These are phyloP conservation scores for Nigrospora osmanthi DNA, from an alignment of 2,329 filamentous ascomycete genomes.

Conservation along the genomic window DNA sequence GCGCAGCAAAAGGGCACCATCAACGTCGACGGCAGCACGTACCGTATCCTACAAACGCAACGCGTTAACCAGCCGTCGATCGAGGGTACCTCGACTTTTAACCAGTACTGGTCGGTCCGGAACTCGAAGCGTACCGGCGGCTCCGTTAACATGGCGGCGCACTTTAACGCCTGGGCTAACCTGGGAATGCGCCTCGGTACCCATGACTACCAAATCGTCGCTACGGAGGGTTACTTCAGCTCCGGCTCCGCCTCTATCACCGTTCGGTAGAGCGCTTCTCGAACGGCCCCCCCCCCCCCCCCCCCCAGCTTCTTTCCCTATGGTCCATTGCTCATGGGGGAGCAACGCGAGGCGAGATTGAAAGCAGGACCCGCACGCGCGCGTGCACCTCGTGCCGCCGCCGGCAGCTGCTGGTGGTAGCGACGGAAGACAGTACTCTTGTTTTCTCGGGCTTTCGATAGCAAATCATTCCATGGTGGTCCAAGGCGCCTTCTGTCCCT, in stretches of 20 bases:
- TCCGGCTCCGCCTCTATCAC: constrained; percentile 29
- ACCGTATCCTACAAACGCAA: constrained; percentile 23
- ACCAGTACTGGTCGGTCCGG: constrained; percentile 43
- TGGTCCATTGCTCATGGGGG: too few species aligned
- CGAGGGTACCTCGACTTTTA: constrained; percentile 35
- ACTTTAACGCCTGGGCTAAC: constrained; percentile 19
- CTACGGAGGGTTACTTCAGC: constrained; percentile 29
- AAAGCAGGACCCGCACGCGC: too few species aligned
- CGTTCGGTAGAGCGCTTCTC: background rate
- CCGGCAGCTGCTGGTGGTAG: too few species aligned
- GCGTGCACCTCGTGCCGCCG: too few species aligned
- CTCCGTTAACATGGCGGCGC: constrained; percentile 16
- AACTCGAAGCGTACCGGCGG: constrained; percentile 25
- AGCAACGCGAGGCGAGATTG: too few species aligned
- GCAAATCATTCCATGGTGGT: too few species aligned
- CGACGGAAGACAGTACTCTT: too few species aligned
- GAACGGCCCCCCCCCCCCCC: too few species aligned
- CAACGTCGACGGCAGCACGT: constrained; percentile 21
- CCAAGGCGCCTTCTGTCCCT: too few species aligned
- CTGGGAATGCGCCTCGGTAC: constrained; percentile 15
- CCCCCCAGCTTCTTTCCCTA: too few species aligned
- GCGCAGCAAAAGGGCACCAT: constrained; percentile 20
- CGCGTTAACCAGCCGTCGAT: constrained; percentile 33
- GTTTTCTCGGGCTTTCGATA: too few species aligned
- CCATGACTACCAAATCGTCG: constrained; percentile 22